Percentiles rank a stretch among this genome's conserved stretches.
Conservation (phyloP, 2,329 filamentous ascomycete species). For the Fusarium verticillioides region DNA sequence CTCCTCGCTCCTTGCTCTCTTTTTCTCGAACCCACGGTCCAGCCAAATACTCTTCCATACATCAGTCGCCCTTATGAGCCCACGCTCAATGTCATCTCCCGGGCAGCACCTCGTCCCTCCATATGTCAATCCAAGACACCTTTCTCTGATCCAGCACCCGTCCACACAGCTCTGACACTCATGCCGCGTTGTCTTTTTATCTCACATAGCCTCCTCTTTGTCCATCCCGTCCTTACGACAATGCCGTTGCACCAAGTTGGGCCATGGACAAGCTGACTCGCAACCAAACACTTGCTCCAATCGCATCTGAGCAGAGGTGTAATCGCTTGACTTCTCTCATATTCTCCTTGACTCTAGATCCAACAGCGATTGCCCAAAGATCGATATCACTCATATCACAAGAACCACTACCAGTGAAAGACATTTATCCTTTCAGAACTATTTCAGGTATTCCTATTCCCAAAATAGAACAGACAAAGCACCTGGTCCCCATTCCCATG, state of each 20-base stretch:
- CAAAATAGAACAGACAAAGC: not conserved
- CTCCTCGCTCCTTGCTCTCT: not conserved
- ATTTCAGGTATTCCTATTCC: fast-evolving
- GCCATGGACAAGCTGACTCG: not conserved
- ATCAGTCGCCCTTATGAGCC: not conserved
- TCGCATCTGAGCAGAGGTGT: not conserved
- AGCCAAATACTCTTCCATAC: not conserved
- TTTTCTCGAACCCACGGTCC: not conserved
- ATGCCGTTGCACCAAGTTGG: not conserved
- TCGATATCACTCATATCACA: too few relatives aligned
- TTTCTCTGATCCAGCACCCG: not conserved
- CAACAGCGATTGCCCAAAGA: too few relatives aligned
- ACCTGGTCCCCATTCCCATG: too few relatives aligned
- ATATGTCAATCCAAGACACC: not conserved
- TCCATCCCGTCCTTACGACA: not conserved
- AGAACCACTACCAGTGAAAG: not conserved
- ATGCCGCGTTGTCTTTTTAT: fast-evolving
- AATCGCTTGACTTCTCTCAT: fast-evolving
- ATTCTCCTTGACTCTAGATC: too few relatives aligned
- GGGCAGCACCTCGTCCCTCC: not conserved
- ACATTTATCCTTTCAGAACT: fast-evolving
- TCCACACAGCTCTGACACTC: too few relatives aligned
- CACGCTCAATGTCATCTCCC: not conserved
- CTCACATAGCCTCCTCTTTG: not conserved
- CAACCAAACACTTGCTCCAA: not conserved